Base-by-base conservation (phyloP, 2,329 filamentous ascomycete species). In the Calycina marina region DNA sequence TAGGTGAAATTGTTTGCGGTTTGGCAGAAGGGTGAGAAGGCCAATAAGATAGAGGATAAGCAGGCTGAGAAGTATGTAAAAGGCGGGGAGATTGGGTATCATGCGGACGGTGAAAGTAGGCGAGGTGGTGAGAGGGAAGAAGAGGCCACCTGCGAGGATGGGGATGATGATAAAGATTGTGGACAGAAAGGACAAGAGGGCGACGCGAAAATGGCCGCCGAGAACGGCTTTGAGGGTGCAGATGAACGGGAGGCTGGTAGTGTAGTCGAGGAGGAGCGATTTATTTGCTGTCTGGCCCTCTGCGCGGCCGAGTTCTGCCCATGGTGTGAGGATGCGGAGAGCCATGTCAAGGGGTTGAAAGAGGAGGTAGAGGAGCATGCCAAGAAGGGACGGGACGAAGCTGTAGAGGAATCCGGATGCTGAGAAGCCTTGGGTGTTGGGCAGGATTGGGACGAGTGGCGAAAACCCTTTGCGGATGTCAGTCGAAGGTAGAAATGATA, bases 341-440 rank as follows among this genome's bases (percentile, higher is more conserved):
- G 67, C 62, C 48, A 72, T 63, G 47, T 85, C 79, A 35, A 84
- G 56, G 18, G 69, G 65, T 39, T 79, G 69, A 52, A 82, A 75
- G 31, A 67, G 53, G 28, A 84, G 64, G 51, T 77, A 80, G 30
- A 82, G 57, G 11, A 79, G 43, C 47, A 75, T 69, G 4, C 75
- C 81, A 16, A 85, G 50, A 0, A 79, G 44, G 3, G 76, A 70
- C 1, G 81, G 80, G 14, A 86, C 35, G 54, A 86, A 84, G 39
- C 70, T 73, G 60, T 85, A 94, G 31, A 93, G 59, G 57, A 94
- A 94, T 55, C 93, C 84, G 30, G 84, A 82, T 1, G 81, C 63
- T 1, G 83, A 92, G 55, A 92, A 94, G 12, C 78, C 81, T 15
- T 61, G 61, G 0, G 56, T 47, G 3, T 67, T 60, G 1, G 82